Base-by-base conservation (phyloP, 1,284 basidiomycete species). In the Pterulicium gracile region DNA sequence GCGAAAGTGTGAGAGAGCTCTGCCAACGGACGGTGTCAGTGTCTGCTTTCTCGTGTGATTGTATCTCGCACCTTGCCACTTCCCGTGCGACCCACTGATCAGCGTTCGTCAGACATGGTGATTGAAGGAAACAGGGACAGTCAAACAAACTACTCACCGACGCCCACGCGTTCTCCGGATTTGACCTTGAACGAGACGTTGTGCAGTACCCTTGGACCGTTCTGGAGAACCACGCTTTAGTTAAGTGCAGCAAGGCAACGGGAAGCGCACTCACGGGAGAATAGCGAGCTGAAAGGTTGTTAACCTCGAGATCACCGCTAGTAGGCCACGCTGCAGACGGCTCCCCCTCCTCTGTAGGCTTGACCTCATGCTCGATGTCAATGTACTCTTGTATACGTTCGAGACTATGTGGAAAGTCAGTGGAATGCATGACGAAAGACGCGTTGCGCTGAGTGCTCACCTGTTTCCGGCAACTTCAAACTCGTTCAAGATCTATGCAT, bases 271-370 rank as follows among this genome's bases (percentile, higher is more conserved):
- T 39, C 4, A 39, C 73, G 21, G 46, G 48, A 2, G 77, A 73
- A 52, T 81, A 83, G 20, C 69, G 66, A 21, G 79, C 78, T 12
- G 68, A 74, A 7, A 81, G 61, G n/a, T 70, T 69, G 51, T 87
- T 75, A 0, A 87, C 79, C 3, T 65, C 60, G 23, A 89, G 64
- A 27, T 76, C 68, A 3, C 87, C 87, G 34, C 77, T 82, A 0
- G 80, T 71, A 0, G 87, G 87, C 86, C 87, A 89, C 50, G 82
- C 77, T 0, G 86, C 86, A 2, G 87, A 82, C 22, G 86, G 85
- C 39, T 69, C 63, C 4, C 77, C 76, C 12, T 59, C 56, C 19
- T 64, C 58, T 0, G 68, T 69, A 1, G 72, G 56, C 46, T 68
- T 65, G 1, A 75, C 73, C 57, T 89, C 87, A 57, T 87, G 82